Percentiles rank a stretch among this genome's conserved stretches.
Evolutionary conservation across 257 asterid species (phyloP).

Genomic region (Solanum chiquidenum): DNA sequence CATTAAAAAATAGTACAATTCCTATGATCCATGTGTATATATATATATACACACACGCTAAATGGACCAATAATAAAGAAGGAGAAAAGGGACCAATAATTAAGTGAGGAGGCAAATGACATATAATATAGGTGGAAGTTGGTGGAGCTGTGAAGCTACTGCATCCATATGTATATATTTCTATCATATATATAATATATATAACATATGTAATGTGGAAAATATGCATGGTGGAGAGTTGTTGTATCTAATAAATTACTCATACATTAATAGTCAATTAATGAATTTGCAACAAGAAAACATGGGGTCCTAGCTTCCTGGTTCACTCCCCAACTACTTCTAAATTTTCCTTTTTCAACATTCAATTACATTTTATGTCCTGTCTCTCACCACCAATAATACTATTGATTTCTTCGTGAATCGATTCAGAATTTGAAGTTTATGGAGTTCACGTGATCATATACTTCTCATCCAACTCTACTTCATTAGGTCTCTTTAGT

Average conservation of each 20-base stretch:
- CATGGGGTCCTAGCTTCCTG: not conserved
- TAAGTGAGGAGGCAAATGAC: not conserved
- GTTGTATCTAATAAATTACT: not conserved
- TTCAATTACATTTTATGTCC: not conserved
- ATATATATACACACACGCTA: no score
- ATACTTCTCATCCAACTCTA: not conserved
- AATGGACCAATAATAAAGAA: not conserved
- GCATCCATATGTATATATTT: not conserved
- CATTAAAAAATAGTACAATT: not conserved
- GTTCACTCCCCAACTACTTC: not conserved
- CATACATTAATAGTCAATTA: not conserved
- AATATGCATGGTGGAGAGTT: not conserved
- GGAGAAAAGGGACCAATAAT: not conserved
- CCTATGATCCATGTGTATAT: not conserved
- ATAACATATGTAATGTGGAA: not conserved
- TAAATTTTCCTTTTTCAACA: not conserved
- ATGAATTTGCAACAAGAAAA: not conserved
- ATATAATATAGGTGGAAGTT: not conserved
- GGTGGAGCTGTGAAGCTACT: not conserved
- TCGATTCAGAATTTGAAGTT: not conserved
- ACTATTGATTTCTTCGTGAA: not conserved
- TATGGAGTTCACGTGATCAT: not conserved
- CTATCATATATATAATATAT: not conserved
- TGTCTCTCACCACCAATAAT: not conserved
- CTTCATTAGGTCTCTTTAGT: not conserved